These are phyloP conservation scores for Diaporthe vaccinii DNA, from an alignment of 2,329 filamentous ascomycete genomes.

Conservation along the genomic window DNA sequence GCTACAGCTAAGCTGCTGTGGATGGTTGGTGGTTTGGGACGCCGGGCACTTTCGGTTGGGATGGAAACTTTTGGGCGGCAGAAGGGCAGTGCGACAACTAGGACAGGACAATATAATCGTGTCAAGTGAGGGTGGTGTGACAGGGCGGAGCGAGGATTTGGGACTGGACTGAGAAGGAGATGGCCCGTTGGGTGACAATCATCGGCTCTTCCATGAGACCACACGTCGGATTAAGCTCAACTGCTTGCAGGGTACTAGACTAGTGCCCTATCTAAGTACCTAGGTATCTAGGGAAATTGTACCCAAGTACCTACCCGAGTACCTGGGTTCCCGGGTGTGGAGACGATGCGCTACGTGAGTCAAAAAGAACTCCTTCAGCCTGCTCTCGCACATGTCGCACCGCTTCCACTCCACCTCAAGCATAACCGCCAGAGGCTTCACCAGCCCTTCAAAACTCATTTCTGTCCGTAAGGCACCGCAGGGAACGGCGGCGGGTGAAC, in stretches of 20 bases:
- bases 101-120: not conserved
- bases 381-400: not conserved
- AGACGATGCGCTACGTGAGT: not conserved
- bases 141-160: not conserved
- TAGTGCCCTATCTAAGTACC: not conserved
- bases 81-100: no score
- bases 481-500: not conserved
- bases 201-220: not conserved
- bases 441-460: not conserved
- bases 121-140: not conserved
- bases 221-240: constrained; percentile 31
- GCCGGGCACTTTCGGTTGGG: not conserved
- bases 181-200: constrained; percentile 7
- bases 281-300: not conserved
- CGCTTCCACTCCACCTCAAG: not conserved
- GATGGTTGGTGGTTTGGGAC: not conserved
- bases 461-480: not conserved
- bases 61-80: not conserved
- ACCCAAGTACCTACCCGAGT: not conserved
- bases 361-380: not conserved
- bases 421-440: not conserved
- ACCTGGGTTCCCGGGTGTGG: not conserved
- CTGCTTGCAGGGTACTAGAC: constrained; percentile 1
- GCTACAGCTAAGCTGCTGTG: not conserved
- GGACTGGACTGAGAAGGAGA: not conserved